A percentile compares a stretch with the other conserved stretches of the same genome.
phyloP scores from a whole-genome alignment of 306 rosid genomes.

The Malus orientalis region DNA sequence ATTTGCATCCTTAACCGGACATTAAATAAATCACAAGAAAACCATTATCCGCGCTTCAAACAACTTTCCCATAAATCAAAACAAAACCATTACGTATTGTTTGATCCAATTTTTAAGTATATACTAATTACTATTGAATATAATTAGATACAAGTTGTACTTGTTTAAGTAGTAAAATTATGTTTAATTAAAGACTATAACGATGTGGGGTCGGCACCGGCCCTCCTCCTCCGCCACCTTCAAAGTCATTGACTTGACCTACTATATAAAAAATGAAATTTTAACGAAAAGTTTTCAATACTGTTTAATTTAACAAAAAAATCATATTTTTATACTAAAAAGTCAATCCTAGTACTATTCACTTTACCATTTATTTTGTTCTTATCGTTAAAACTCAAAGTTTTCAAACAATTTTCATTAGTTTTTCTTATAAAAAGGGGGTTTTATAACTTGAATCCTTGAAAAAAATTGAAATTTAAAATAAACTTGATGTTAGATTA shows the following conservation, averaged over 20 bases:
- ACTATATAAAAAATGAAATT: background rate
- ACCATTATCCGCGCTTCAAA: background rate
- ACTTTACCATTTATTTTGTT: no score
- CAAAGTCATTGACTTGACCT: background rate
- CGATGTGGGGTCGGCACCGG: conserved; percentile 65
- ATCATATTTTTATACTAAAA: no score
- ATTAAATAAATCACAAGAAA: background rate
- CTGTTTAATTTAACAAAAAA: no score
- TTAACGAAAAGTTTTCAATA: no score
- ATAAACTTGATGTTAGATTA: no score
- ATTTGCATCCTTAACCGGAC: background rate
- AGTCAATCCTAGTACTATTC: no score
- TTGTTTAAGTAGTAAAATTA: background rate
- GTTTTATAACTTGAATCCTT: no score
- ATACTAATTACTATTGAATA: background rate
- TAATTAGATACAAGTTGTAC: background rate
- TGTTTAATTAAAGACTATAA: background rate
- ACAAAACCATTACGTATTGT: background rate
- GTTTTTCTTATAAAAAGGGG: no score
- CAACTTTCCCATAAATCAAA: background rate
- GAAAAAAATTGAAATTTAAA: no score
- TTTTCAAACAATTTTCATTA: no score
- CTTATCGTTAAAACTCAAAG: no score
- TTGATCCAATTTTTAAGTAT: background rate
- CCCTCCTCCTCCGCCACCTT: conserved; percentile 30